A percentile compares a stretch with the other conserved stretches of the same genome.
Evolutionary conservation across 805 yeast genomes (phyloP).

Genomic region (Kodamaea kaohsiungensis): DNA sequence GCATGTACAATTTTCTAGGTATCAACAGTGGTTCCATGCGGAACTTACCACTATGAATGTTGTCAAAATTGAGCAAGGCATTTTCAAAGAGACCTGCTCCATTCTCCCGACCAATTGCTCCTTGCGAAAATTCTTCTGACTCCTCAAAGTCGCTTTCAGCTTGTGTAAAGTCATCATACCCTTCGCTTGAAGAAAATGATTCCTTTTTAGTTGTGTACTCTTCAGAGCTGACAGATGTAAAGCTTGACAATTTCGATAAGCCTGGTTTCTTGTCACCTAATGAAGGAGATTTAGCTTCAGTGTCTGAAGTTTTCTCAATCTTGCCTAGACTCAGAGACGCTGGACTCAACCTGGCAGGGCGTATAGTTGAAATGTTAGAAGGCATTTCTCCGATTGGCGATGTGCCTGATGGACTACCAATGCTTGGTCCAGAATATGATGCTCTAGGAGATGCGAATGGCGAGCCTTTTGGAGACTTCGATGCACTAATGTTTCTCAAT

Average conservation of each 20-base stretch:
- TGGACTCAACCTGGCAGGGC: conserved; percentile 1
- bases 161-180: conserved; percentile 3
- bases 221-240: conserved; percentile 5
- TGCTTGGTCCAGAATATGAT: conserved; percentile 23
- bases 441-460: conserved; percentile 51
- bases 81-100: conserved; percentile 16
- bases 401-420: not conserved
- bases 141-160: conserved; percentile 6
- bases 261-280: conserved; percentile 4
- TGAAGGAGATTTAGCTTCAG: not conserved
- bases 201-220: conserved; percentile 1
- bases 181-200: conserved; percentile 8
- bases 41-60: conserved; percentile 29
- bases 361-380: not conserved
- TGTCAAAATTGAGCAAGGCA: conserved; percentile 35
- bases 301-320: not conserved
- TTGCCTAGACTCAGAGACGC: not conserved
- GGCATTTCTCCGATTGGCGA: not conserved
- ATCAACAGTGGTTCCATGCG: conserved; percentile 60
- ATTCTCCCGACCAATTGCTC: not conserved
- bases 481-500: conserved; percentile 36
- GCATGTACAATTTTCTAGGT: conserved; percentile 70
- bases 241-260: conserved; percentile 7
- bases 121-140: not conserved
- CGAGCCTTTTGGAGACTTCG: conserved; percentile 38